Percentiles rank a stretch among this genome's conserved stretches.
These are phyloP conservation scores for Zanthoxylum bungeanum DNA, from an alignment of 345 rosid species.

Conservation along the genomic window DNA sequence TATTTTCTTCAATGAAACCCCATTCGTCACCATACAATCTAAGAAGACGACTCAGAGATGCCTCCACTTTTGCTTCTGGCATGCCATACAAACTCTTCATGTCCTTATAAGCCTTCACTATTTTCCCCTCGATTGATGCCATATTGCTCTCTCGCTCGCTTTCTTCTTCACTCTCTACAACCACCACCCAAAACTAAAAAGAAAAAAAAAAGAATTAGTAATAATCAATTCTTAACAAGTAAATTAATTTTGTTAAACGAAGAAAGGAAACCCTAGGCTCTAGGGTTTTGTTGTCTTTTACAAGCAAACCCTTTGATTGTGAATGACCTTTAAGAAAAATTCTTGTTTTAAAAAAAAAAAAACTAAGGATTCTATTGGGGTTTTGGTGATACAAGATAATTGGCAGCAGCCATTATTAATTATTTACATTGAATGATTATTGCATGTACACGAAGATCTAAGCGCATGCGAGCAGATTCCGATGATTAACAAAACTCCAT, in stretches of 20 bases:
- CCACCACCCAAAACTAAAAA: background rate
- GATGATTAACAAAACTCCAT: background rate
- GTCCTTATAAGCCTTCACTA: background rate
- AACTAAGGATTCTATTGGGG: background rate
- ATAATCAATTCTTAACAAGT: background rate
- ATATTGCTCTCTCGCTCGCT: background rate
- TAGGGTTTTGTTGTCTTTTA: background rate
- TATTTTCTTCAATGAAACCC: slow-evolving; percentile 4
- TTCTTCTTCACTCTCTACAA: background rate
- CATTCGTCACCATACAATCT: background rate
- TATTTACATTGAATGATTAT: background rate
- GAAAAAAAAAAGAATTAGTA: background rate
- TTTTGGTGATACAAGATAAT: background rate
- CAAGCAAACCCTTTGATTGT: background rate
- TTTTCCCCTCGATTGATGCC: background rate
- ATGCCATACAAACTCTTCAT: background rate
- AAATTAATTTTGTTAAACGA: no score
- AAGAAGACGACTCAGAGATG: background rate
- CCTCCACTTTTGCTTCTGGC: background rate
- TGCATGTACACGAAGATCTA: background rate
- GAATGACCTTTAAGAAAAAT: background rate
- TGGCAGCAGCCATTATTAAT: background rate
- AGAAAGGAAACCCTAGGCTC: background rate
- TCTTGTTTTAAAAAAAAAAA: background rate
- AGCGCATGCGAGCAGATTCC: background rate